phyloP scores from a whole-genome alignment of 495 filamentous ascomycete species.

The Penicillium bialowiezense region DNA sequence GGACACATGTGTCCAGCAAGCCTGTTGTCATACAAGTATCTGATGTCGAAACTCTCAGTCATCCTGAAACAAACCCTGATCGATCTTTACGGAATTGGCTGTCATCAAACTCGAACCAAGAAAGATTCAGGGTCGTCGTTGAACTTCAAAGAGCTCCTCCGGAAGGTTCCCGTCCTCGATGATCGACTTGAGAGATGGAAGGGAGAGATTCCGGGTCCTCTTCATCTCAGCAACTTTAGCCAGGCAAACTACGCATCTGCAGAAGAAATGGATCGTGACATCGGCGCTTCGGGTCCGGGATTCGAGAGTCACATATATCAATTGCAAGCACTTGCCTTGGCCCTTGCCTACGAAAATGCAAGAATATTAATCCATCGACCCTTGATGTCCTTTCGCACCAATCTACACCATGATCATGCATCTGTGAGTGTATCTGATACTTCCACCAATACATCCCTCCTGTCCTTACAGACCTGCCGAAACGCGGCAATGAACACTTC shows the following conservation, averaged over 20 bases:
- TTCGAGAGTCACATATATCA: constrained; percentile 30
- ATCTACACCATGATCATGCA: neutral
- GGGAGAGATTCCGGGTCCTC: constrained; percentile 11
- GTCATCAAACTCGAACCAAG: neutral
- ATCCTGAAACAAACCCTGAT: constrained; percentile 19
- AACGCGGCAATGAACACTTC: constrained; percentile 28
- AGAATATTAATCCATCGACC: constrained; percentile 26
- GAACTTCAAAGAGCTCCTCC: constrained; percentile 4
- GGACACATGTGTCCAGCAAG: constrained; percentile 9
- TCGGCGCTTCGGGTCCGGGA: constrained; percentile 22
- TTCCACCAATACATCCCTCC: constrained; percentile 1
- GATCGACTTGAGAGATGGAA: constrained; percentile 16
- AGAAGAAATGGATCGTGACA: constrained; percentile 26
- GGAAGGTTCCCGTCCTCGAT: constrained; percentile 11
- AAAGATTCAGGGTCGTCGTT: neutral
- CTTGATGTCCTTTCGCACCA: constrained; percentile 15
- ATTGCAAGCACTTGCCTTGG: constrained; percentile 26
- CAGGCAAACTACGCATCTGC: constrained; percentile 8
- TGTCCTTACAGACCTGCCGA: constrained; percentile 19
- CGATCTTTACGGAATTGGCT: constrained; percentile 24
- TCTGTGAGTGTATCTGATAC: neutral
- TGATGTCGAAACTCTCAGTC: constrained; percentile 30
- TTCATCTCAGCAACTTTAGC: constrained; percentile 4
- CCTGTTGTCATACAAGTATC: constrained; percentile 29
- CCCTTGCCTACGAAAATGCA: constrained; percentile 26